Percentiles rank a stretch among this genome's conserved stretches.
Evolutionary conservation across 441 rosid species (phyloP).

Genomic region (Syzygium malaccense): DNA sequence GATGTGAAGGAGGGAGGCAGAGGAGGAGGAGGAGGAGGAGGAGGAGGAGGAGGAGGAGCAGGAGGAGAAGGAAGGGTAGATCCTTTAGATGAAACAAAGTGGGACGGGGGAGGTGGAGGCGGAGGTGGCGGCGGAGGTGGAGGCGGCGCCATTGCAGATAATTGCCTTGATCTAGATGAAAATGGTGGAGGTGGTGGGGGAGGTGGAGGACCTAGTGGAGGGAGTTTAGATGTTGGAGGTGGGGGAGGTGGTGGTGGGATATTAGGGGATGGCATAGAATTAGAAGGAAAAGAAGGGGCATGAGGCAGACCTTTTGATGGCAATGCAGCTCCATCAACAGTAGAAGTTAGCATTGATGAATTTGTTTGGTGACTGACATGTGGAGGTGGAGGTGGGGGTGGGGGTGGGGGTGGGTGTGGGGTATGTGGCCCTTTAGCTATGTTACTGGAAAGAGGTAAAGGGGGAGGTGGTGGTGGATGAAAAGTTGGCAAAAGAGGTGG

Average conservation of each 20-base stretch:
- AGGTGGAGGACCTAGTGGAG: background rate
- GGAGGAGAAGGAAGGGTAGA: slow-evolving; percentile 21
- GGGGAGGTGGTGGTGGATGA: background rate
- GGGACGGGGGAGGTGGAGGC: slow-evolving; percentile 5
- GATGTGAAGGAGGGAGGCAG: slow-evolving; percentile 9
- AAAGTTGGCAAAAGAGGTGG: background rate
- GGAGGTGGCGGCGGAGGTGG: slow-evolving; percentile 12
- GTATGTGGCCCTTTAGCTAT: background rate
- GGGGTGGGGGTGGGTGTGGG: background rate
- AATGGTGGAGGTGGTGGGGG: slow-evolving; percentile 9
- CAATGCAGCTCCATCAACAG: background rate
- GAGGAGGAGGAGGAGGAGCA: slow-evolving; percentile 21
- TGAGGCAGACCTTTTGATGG: background rate
- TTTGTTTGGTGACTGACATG: background rate
- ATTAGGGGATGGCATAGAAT: background rate
- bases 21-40: slow-evolving; percentile 23
- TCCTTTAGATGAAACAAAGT: slow-evolving; percentile 4
- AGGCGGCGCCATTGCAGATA: background rate
- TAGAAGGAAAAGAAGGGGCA: background rate
- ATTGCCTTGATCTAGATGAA: background rate
- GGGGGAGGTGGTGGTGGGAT: slow-evolving; percentile 20
- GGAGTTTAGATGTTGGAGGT: background rate
- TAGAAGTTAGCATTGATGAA: background rate
- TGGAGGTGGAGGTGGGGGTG: background rate
- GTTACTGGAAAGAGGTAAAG: background rate